phyloP scores from a whole-genome alignment of 2,329 filamentous ascomycete genomes.

The Trichoderma atroviride region DNA sequence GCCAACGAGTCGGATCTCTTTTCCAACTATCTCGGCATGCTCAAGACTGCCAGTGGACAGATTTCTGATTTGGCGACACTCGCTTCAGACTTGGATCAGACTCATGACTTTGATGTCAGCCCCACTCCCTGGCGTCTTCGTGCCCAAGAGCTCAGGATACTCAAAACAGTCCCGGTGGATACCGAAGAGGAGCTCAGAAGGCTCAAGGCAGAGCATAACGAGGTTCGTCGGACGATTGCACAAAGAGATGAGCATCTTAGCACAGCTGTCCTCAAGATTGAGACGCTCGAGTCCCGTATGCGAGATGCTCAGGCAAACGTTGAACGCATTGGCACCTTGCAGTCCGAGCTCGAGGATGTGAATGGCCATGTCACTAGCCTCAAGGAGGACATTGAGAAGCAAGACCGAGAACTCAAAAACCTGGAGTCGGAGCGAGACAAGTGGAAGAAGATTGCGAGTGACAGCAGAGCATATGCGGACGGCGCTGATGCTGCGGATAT shows the following conservation, averaged over 20 bases:
- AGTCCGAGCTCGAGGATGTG: conserved; percentile 59
- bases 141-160: conserved; percentile 78
- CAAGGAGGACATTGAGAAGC: conserved; percentile 66
- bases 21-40: conserved; percentile 65
- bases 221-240: conserved; percentile 71
- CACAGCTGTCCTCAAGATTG: conserved; percentile 87
- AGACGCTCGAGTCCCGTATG: conserved; percentile 87
- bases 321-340: conserved; percentile 66
- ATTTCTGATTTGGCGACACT: conserved; percentile 72
- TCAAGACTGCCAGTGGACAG: conserved; percentile 65
- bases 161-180: conserved; percentile 78
- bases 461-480: conserved; percentile 59
- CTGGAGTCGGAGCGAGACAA: conserved; percentile 69
- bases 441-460: conserved; percentile 71
- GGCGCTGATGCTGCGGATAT: conserved; percentile 53
- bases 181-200: conserved; percentile 82
- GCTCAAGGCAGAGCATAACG: conserved; percentile 77
- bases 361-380: conserved; percentile 55
- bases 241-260: conserved; percentile 81
- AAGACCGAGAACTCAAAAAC: conserved; percentile 66
- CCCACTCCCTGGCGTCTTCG: conserved; percentile 82
- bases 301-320: conserved; percentile 80
- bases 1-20: conserved; percentile 69
- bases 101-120: conserved; percentile 76
- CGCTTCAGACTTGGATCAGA: conserved; percentile 70